Conservation (phyloP, 768 basidiomycete species). For the Termitomyces sp. region DNA sequence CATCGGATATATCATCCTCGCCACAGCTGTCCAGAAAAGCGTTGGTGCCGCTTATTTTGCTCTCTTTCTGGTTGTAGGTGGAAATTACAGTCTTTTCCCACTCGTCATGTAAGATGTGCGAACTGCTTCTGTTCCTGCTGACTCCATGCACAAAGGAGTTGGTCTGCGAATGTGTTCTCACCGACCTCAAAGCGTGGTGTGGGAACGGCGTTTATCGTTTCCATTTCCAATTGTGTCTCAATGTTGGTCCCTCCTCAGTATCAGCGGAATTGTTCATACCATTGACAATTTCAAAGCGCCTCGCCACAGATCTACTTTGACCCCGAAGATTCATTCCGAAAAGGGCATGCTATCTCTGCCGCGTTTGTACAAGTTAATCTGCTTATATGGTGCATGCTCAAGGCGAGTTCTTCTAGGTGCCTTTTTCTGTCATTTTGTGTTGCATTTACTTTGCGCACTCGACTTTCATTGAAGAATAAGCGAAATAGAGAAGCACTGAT, state of each 20-base stretch:
- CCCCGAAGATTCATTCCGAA: constrained; percentile 40
- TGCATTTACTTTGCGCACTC: constrained; percentile 38
- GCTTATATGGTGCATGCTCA: neutral
- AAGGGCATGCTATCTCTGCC: constrained; percentile 52
- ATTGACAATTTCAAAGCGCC: constrained; percentile 27
- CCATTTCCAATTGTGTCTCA: constrained; percentile 52
- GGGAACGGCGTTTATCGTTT: constrained; percentile 55
- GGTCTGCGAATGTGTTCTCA: constrained; percentile 54
- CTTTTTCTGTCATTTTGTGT: constrained; percentile 35
- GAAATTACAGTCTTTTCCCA: constrained; percentile 50
- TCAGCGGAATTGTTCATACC: neutral
- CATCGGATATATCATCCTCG: constrained; percentile 50
- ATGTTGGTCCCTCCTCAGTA: constrained; percentile 29
- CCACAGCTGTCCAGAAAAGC: constrained; percentile 43
- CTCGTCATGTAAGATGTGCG: constrained; percentile 42
- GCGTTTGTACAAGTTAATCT: constrained; percentile 25
- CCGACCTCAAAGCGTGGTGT: constrained; percentile 57
- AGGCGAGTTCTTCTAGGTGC: constrained; percentile 23
- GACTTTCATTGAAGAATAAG: constrained; percentile 37
- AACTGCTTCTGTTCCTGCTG: neutral
- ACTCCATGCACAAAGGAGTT: constrained; percentile 35
- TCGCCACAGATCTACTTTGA: constrained; percentile 56
- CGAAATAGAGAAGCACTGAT: constrained; percentile 24
- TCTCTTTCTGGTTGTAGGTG: constrained; percentile 49
- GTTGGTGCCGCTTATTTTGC: constrained; percentile 53